Percentiles rank a stretch among this genome's conserved stretches.
These are phyloP conservation scores for Bocquillonia castaneifolia DNA, from an alignment of 441 rosid genomes.

Conservation along the genomic window DNA sequence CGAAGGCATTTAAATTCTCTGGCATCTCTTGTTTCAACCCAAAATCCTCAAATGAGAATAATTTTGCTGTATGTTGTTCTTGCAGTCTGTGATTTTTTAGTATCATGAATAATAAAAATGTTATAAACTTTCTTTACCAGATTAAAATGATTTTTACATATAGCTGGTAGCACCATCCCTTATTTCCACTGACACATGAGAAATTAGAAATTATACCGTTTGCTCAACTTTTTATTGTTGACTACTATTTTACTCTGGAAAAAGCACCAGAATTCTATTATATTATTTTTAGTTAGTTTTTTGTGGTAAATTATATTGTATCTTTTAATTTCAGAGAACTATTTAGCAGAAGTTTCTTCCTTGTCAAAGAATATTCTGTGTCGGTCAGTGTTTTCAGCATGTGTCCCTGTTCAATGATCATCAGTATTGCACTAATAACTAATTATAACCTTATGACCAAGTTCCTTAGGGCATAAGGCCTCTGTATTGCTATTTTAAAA, in stretches of 20 bases:
- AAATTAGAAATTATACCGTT: neutral
- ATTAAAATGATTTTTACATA: neutral
- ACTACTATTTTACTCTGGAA: neutral
- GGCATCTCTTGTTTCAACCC: conserved; percentile 80
- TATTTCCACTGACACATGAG: neutral
- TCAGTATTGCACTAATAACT: conserved; percentile 1
- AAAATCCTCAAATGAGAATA: conserved; percentile 57
- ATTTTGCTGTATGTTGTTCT: conserved; percentile 60
- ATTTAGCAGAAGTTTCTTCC: neutral
- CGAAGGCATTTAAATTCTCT: conserved; percentile 55
- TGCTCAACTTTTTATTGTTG: neutral
- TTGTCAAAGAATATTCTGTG: neutral
- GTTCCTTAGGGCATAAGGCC: neutral
- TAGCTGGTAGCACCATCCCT: neutral
- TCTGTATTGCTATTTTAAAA: neutral
- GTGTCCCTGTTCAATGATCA: neutral
- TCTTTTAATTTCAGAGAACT: too few species aligned
- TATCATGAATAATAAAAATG: neutral
- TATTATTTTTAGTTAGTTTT: neutral
- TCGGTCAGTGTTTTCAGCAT: neutral
- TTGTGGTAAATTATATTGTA: too few species aligned
- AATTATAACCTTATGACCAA: neutral
- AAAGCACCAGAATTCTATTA: neutral
- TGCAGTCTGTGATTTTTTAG: conserved; percentile 51
- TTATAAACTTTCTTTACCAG: neutral